A percentile compares a stretch with the other conserved stretches of the same genome.
phyloP scores from a whole-genome alignment of 2,329 filamentous ascomycete species.

The Coniochaeta hoffmannii region DNA sequence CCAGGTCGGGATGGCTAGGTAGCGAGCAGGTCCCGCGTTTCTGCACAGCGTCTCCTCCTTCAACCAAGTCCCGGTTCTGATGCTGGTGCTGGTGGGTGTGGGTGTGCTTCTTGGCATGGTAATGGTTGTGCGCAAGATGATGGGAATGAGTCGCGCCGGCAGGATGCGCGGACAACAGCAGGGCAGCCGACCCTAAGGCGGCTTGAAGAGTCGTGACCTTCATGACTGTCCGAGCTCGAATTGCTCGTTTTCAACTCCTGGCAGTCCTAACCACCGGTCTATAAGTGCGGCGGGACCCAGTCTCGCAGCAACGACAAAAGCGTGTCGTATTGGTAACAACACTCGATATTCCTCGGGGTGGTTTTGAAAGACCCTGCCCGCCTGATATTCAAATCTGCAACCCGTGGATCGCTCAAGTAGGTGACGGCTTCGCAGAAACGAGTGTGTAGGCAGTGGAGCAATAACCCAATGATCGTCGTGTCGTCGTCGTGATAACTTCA shows the following conservation, averaged over 20 bases:
- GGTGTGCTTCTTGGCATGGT: constrained; percentile 14
- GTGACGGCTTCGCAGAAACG: background rate
- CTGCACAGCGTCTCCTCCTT: constrained; percentile 25
- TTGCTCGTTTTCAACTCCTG: constrained; percentile 1
- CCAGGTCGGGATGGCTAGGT: constrained; percentile 58
- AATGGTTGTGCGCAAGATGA: constrained; percentile 27
- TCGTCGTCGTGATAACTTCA: background rate
- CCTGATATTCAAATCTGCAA: background rate
- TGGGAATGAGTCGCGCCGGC: constrained; percentile 30
- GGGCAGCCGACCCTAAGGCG: constrained; percentile 39
- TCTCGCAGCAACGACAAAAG: background rate
- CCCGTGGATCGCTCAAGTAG: background rate
- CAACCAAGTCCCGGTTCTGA: constrained; percentile 8
- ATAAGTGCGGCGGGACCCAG: constrained; percentile 7
- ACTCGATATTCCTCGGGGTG: no score
- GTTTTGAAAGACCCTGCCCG: no score
- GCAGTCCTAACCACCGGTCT: background rate
- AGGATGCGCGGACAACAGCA: constrained; percentile 36
- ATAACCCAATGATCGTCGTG: background rate
- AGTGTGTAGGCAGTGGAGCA: background rate
- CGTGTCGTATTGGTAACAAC: background rate
- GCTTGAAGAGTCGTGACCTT: constrained; percentile 43
- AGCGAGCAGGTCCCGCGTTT: constrained; percentile 58
- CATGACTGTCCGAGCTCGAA: constrained; percentile 31
- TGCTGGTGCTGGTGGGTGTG: constrained; percentile 10